Conservation (phyloP, 495 filamentous ascomycete genomes). For the Evansstolkia leycettana region DNA sequence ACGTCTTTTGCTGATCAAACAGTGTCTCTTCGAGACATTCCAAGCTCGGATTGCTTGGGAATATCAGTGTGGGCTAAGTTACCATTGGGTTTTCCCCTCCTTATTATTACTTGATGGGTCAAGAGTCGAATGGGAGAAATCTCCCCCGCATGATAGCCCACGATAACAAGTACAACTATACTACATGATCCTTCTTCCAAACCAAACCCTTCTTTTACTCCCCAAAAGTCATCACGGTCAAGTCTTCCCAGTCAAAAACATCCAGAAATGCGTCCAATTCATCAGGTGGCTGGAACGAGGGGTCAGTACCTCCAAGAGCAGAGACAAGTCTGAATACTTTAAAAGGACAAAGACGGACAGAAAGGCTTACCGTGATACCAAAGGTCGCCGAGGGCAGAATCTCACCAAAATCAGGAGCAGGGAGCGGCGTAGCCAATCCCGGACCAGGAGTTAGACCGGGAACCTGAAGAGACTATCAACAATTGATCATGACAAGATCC, state of each 20-base stretch:
- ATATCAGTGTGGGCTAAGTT: no score
- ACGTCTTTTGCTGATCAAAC: no score
- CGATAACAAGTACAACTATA: no score
- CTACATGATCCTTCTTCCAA: no score
- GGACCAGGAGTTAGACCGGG: conserved; percentile 16
- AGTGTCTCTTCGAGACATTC: no score
- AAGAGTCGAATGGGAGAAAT: no score
- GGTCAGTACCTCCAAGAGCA: conserved; percentile 3
- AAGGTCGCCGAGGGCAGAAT: conserved; percentile 14
- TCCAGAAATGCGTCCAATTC: conserved; percentile 33
- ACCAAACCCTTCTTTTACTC: conserved; percentile 5
- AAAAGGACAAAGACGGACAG: background rate
- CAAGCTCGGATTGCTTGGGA: no score
- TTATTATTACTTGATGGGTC: no score
- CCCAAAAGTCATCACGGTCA: conserved; percentile 22
- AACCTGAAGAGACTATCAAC: conserved; percentile 8
- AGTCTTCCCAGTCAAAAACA: conserved; percentile 33
- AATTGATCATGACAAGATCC: background rate
- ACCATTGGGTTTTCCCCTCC: no score
- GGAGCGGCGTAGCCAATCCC: conserved; percentile 12
- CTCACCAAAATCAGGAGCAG: conserved; percentile 14
- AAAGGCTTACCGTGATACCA: conserved; percentile 17
- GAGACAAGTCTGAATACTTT: no score
- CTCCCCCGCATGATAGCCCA: no score
- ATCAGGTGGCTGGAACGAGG: conserved; percentile 14